A percentile compares a stretch with the other conserved stretches of the same genome.
These are phyloP conservation scores for Aspergillus alliaceus DNA, from an alignment of 2,329 filamentous ascomycete genomes.

Conservation along the genomic window DNA sequence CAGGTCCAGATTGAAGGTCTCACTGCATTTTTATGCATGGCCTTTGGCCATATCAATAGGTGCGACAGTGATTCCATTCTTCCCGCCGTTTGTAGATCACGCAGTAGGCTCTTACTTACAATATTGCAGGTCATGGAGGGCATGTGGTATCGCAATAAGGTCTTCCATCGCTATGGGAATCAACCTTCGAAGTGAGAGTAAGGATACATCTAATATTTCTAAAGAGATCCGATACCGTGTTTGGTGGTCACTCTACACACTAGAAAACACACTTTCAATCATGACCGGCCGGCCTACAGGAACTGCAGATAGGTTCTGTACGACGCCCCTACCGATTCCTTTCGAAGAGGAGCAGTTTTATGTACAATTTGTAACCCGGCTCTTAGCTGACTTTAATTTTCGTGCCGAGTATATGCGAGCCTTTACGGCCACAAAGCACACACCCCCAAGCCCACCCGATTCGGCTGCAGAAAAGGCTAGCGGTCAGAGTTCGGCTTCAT, in stretches of 20 bases:
- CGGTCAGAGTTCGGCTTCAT: background rate
- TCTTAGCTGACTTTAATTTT: background rate
- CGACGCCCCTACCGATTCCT: constrained; percentile 22
- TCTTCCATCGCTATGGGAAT: constrained; percentile 40
- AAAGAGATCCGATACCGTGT: constrained; percentile 42
- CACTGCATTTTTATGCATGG: constrained; percentile 36
- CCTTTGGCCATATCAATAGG: constrained; percentile 41
- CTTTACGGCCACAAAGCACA: background rate
- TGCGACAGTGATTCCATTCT: constrained; percentile 14
- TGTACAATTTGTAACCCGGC: background rate
- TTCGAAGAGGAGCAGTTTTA: constrained; percentile 18
- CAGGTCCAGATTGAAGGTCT: constrained; percentile 41
- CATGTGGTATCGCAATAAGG: constrained; percentile 39
- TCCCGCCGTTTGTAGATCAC: background rate
- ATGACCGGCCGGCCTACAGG: constrained; percentile 4
- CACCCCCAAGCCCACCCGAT: background rate
- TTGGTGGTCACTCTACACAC: constrained; percentile 41
- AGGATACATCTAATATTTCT: constrained; percentile 31
- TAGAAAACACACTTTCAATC: constrained; percentile 2
- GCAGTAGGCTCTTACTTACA: background rate
- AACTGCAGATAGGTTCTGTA: constrained; percentile 11
- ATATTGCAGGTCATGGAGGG: constrained; percentile 37
- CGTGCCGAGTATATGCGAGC: background rate
- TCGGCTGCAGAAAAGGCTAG: background rate
- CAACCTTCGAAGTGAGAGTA: constrained; percentile 39